phyloP scores from a whole-genome alignment of 345 rosid genomes.

The Murraya koenigii region DNA sequence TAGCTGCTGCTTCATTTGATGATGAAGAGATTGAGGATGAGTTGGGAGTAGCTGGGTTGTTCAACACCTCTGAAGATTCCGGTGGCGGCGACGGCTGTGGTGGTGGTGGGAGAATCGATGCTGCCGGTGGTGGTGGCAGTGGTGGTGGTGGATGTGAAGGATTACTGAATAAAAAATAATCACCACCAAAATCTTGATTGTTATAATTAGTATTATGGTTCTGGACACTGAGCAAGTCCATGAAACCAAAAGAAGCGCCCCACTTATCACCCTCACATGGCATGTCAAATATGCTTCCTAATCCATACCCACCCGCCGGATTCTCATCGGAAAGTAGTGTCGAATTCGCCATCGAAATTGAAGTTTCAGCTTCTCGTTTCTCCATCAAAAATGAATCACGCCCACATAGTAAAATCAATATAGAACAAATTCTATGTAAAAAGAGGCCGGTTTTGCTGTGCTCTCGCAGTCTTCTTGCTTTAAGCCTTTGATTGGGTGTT shows the following conservation, averaged over 20 bases:
- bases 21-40: conserved; percentile 81
- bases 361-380: conserved; percentile 22
- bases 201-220: background rate
- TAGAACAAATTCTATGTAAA: no score
- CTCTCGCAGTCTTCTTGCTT: background rate
- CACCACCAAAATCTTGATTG: conserved; percentile 32
- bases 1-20: conserved; percentile 59
- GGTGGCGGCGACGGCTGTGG: conserved; percentile 39
- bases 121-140: no score
- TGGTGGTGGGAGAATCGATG: conserved; percentile 20
- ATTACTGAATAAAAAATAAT: conserved; percentile 48
- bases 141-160: conserved; percentile 32
- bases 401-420: conserved; percentile 18
- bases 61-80: conserved; percentile 77
- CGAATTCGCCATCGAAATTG: conserved; percentile 43
- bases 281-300: conserved; percentile 61
- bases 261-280: conserved; percentile 28
- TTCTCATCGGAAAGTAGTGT: conserved; percentile 39
- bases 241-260: conserved; percentile 35
- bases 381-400: conserved; percentile 23
- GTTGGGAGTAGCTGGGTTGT: conserved; percentile 77
- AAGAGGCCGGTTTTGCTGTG: background rate
- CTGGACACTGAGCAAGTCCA: conserved; percentile 50
- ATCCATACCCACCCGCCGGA: conserved; percentile 24
- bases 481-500: background rate